phyloP scores from a whole-genome alignment of 176 grass and related monocot species.

The Aegilops longissima region DNA sequence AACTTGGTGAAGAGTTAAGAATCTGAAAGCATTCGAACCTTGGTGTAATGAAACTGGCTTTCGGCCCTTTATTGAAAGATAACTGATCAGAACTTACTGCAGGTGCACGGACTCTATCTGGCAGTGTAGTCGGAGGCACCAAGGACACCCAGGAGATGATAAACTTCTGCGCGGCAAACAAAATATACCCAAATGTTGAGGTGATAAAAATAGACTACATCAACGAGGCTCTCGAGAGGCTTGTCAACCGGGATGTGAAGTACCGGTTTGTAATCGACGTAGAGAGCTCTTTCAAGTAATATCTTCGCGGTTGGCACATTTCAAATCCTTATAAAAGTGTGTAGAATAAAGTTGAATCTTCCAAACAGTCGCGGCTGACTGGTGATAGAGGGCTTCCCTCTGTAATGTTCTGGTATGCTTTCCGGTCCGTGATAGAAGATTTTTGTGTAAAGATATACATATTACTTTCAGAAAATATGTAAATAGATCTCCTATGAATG shows the following conservation, averaged over 20 bases:
- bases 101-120: slow-evolving; percentile 60
- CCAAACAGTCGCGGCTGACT: background rate
- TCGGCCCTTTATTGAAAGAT: background rate
- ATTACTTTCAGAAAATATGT: too few relatives aligned
- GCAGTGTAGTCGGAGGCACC: slow-evolving; percentile 60
- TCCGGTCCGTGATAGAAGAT: too few relatives aligned
- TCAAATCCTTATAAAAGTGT: background rate
- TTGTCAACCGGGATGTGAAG: slow-evolving; percentile 57
- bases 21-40: background rate
- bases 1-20: background rate
- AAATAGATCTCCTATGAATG: too few relatives aligned
- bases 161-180: slow-evolving; percentile 64
- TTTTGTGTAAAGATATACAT: too few relatives aligned
- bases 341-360: background rate
- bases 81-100: slow-evolving; percentile 24
- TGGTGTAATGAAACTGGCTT: background rate
- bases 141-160: slow-evolving; percentile 66
- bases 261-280: slow-evolving; percentile 78
- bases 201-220: slow-evolving; percentile 79
- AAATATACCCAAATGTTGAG: slow-evolving; percentile 69
- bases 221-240: slow-evolving; percentile 68
- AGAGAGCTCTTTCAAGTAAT: slow-evolving; percentile 53
- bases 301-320: background rate
- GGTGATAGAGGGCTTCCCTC: background rate
- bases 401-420: background rate